A percentile compares a stretch with the other conserved stretches of the same genome.
These are phyloP conservation scores for Fusarium illudens DNA, from an alignment of 2,329 filamentous ascomycete species.

Conservation along the genomic window DNA sequence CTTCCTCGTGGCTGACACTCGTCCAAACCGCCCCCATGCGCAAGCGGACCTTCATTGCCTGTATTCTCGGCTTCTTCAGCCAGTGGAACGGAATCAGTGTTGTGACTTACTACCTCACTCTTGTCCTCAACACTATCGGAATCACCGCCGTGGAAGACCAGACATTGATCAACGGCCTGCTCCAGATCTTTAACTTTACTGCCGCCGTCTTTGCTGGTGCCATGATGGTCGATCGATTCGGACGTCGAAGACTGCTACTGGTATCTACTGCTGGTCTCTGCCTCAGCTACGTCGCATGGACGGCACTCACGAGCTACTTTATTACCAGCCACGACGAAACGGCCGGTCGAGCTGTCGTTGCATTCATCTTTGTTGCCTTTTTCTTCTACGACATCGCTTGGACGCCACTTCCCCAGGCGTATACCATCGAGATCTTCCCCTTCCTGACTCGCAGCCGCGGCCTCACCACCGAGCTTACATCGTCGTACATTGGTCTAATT, in stretches of 20 bases:
- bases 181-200: slow-evolving; percentile 49
- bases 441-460: slow-evolving; percentile 4
- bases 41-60: slow-evolving; percentile 10
- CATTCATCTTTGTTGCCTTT: slow-evolving; percentile 49
- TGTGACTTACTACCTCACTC: slow-evolving; percentile 46
- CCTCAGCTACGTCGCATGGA: slow-evolving; percentile 5
- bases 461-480: not conserved
- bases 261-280: slow-evolving; percentile 44
- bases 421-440: slow-evolving; percentile 36
- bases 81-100: slow-evolving; percentile 14
- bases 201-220: slow-evolving; percentile 47
- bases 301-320: not conserved
- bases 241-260: slow-evolving; percentile 50
- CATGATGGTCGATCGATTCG: slow-evolving; percentile 49
- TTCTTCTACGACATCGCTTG: slow-evolving; percentile 47
- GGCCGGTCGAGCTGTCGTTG: slow-evolving; percentile 41
- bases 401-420: slow-evolving; percentile 42
- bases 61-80: slow-evolving; percentile 10
- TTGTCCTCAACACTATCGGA: slow-evolving; percentile 48
- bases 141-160: slow-evolving; percentile 49
- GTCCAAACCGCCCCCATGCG: slow-evolving; percentile 11
- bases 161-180: slow-evolving; percentile 19
- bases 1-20: slow-evolving; percentile 10
- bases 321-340: slow-evolving; percentile 15
- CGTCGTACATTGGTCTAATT: slow-evolving; percentile 16